A percentile compares a stretch with the other conserved stretches of the same genome.
phyloP scores from a whole-genome alignment of 495 filamentous ascomycete species.

The Talaromyces liani region DNA sequence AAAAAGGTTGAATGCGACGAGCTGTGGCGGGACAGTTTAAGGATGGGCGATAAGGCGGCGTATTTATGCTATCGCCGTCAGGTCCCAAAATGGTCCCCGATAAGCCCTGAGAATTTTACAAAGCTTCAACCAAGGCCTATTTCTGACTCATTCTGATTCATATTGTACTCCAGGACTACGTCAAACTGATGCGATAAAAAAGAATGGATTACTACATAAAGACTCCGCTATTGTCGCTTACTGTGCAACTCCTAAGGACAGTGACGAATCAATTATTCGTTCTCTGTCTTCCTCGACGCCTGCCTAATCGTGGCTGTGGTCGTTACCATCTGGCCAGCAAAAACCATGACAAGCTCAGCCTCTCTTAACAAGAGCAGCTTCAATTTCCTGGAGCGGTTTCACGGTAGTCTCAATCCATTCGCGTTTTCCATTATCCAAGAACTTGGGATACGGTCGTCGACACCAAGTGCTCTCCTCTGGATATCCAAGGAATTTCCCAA shows the following conservation, averaged over 20 bases:
- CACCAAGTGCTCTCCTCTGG: constrained; percentile 6
- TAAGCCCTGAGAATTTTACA: neutral
- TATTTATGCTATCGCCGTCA: constrained; percentile 1
- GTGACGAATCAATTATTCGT: neutral
- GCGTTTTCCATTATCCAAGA: neutral
- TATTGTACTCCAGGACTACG: neutral
- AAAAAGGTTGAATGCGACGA: neutral
- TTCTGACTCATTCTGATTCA: constrained; percentile 1
- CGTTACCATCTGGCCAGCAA: neutral
- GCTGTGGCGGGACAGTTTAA: neutral
- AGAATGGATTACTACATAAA: neutral
- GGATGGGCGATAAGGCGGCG: neutral
- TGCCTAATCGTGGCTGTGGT: neutral
- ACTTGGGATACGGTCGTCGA: constrained; percentile 1
- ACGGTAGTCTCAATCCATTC: constrained; percentile 1
- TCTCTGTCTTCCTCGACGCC: neutral
- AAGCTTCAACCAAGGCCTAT: neutral
- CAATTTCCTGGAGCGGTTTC: neutral
- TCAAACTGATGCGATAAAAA: neutral
- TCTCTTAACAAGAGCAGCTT: neutral
- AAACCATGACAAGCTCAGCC: neutral
- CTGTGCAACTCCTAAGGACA: neutral
- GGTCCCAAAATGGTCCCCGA: neutral
- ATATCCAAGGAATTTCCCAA: constrained; percentile 57
- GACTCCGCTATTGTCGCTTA: neutral